Base-by-base conservation (phyloP, 1,284 basidiomycete genomes). In the Puccinia hordei region DNA sequence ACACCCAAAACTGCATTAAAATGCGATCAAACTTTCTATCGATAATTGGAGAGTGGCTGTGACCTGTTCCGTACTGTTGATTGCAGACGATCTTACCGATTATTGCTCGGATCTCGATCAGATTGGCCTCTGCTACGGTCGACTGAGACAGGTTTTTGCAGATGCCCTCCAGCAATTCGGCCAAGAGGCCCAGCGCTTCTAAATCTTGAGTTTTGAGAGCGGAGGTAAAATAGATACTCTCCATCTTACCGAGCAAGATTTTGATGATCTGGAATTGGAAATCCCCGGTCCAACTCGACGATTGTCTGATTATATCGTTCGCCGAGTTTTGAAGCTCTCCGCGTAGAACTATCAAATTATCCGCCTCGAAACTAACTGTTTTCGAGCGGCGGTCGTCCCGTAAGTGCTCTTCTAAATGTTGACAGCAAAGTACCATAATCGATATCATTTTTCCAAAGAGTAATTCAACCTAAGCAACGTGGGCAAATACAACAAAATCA, bases 1-100 rank as follows among this genome's bases (percentile, higher is more conserved):
- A 41, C 17, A 69, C 66, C 69, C 46, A 72, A 55, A 72, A 55
- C 49, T 33, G 33, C 49, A 72, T 72, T 44, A 72, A 72, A 38
- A 72, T n/a, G 19, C 69, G 69, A 49, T 72, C 51, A 35, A 72
- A 33, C 12, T 72, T 72, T 51, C 69, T 51, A 38, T 72, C 33
- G 22, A 72, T 13, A 12, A 72, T 51, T 12, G 69, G 24, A 38
- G 69, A 72, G 22, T 55, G 69, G 38, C 10, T 4, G 33, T 13
- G 69, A 4, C 22, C 33, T 17, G 2, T 51, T 72, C 22, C 69
- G 30, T 55, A 53, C 3, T 33, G 51, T 35, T 72, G 27, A 38
- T 72, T 30, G 22, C 49, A 53, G 46, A 72, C 33, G 6, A 72
- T 53, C 30, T 55, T 72, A 0, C 22, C 49, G 15, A 72, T 55